Percentiles rank a stretch among this genome's conserved stretches.
These are phyloP conservation scores for Trypethelium eluteriae DNA, from an alignment of 495 filamentous ascomycete species.

Conservation along the genomic window DNA sequence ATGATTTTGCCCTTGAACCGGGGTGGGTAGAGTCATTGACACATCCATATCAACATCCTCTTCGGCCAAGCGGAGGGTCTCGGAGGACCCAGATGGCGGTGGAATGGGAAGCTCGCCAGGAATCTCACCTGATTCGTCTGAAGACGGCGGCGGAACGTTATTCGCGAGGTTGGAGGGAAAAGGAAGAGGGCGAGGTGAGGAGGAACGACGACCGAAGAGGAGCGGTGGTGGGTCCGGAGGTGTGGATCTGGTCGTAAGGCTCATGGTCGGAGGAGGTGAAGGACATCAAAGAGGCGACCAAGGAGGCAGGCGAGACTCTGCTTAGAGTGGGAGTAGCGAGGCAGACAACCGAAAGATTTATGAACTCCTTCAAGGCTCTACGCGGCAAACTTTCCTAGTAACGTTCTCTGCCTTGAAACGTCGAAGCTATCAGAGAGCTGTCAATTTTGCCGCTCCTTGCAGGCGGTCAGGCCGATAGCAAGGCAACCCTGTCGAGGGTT, in stretches of 20 bases:
- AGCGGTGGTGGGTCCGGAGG: constrained; percentile 27
- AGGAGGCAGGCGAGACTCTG: too few relatives aligned
- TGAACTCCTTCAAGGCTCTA: neutral
- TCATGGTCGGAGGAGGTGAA: constrained; percentile 21
- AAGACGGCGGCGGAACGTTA: constrained; percentile 19
- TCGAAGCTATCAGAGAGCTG: constrained; percentile 1
- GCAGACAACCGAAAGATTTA: neutral
- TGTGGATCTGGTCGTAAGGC: constrained; percentile 22
- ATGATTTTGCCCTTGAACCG: constrained; percentile 29
- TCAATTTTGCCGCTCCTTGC: neutral
- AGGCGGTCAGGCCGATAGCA: neutral
- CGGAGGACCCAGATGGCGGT: constrained; percentile 9
- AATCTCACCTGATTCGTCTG: neutral
- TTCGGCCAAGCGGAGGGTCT: constrained; percentile 7
- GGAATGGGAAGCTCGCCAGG: constrained; percentile 20
- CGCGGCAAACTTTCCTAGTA: neutral
- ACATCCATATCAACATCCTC: constrained; percentile 28
- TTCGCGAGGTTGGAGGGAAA: constrained; percentile 23
- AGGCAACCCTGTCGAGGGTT: neutral
- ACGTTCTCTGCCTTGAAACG: constrained; percentile 8
- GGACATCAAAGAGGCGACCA: too few relatives aligned
- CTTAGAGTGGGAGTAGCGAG: neutral
- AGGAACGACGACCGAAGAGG: constrained; percentile 24
- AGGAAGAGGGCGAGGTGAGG: constrained; percentile 19
- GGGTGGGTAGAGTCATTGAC: constrained; percentile 25